Base-by-base conservation (phyloP, 306 rosid species). In the Quercus mongolica region DNA sequence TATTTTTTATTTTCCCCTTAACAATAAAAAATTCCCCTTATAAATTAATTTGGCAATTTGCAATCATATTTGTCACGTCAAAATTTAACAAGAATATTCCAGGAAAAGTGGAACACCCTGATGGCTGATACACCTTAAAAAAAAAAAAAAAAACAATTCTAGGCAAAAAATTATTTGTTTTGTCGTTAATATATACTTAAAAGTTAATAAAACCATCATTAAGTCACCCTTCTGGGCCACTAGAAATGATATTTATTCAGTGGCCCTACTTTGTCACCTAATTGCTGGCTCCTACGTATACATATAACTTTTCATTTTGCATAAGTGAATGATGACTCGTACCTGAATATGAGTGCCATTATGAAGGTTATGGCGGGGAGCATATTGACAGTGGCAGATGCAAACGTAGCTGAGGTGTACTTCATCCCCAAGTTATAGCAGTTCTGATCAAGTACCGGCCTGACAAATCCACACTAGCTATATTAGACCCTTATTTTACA, bases 371-470 rank as follows among this genome's bases (percentile, higher is more conserved):
- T 83, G 71, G 99, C 99, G 2, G 99, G 99, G 55, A 96, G 94
- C 71, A 93, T 85, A 62, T 96, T 96, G 70, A 91, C 78, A 3
- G 79, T 79, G 62, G 97, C 97, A 5, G 99, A 88, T 54, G 97
- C 89, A 85, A 91, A 96, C 56, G 99, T 96, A 82, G 99, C 97
- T 30, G 99, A 89, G 67, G 99, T 93, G 86, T 74, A 57, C 83
- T 93, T 88, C 96, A 96, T 89, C 8, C 99, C 99, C 94, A 96
- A 64, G 83, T 89, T 89, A 86, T 93, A 96, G 54, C 92, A 72
- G 76, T 96, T 96, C 80, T 96, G 99, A 83, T 96, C 99, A 14
- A 96, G 93, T 68, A 96, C 99, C 31, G 99, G 99, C 88, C 99
- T 96, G 97, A 54, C 74, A 63, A 20, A 63, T 64, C 67, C 72